Evolutionary conservation across 1,139 yeast species (phyloP), one percentile per base, ranked within the genome.

Genomic region (Debaryomyces sp.): DNA sequence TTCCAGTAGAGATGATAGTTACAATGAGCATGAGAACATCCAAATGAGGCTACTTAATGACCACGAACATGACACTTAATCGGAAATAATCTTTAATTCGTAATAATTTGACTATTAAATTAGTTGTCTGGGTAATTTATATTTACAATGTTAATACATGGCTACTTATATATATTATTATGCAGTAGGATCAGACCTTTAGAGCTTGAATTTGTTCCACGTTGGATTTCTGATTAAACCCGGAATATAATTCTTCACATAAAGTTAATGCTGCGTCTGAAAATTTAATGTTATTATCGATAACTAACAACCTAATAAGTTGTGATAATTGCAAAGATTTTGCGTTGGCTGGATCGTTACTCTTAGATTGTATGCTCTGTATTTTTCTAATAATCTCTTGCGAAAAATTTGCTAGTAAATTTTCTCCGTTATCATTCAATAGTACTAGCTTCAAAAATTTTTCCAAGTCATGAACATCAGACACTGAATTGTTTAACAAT

Each of bases 401-500:
- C 4, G 59, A 59, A 32, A 51, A 45, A 26, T 57, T 53, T 1
- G 43, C 41, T 7, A 66, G 38, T 9, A 66, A 45, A 1, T 54
- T 41, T 7, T 50, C 53, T 3, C 49, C 46, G 22, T 43, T 47
- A 6, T 41, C 45, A 33, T 47, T 49, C 18, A 38, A 41, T n/a
- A 50, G 59, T 1, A 59, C 55, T 34, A 68, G 58, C 24, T 55
- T 58, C 3, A 73, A 33, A 35, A 75, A 63, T 42, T 71, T 69
- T 13, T 67, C 66, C 43, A 75, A 59, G 36, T 75, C 80, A 37
- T 55, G 56, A 1, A 54, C 48, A 39, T 61, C 61, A 17, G 59
- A 53, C 6, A 69, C 60, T 2, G 63, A 57, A 26, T 57, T 48
- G 7, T 54, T 49, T 38, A 73, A 53, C 6, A 75, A 49, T 6